Evolutionary conservation across 306 rosid species (phyloP).

Genomic region (Citrullus mucosospermus): DNA sequence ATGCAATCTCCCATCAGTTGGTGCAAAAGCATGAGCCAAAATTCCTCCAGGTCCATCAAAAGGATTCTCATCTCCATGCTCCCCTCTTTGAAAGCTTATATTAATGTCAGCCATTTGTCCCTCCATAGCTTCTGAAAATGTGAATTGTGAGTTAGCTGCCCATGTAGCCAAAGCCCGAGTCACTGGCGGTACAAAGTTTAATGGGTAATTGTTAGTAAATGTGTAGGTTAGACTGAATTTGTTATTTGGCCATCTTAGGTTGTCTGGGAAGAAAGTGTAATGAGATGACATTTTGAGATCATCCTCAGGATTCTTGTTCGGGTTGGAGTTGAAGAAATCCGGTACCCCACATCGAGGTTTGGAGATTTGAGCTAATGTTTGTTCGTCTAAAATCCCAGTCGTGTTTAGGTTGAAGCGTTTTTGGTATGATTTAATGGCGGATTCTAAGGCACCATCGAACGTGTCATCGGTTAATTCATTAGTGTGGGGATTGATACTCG

Average conservation of each 20-base stretch:
- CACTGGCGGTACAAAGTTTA: background rate
- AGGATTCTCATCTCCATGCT: background rate
- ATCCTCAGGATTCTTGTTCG: background rate
- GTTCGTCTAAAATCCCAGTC: constrained; percentile 14
- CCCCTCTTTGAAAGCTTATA: background rate
- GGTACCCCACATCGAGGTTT: constrained; percentile 35
- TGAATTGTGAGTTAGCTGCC: background rate
- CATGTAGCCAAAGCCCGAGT: background rate
- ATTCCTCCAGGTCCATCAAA: background rate
- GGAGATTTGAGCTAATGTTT: constrained; percentile 15
- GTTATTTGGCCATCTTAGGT: background rate
- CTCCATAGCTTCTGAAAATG: background rate
- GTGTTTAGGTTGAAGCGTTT: constrained; percentile 1
- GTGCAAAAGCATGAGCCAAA: background rate
- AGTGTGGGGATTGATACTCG: background rate
- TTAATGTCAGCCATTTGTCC: background rate
- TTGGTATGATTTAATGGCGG: constrained; percentile 30
- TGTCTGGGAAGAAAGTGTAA: background rate
- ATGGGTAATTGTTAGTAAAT: background rate
- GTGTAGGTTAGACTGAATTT: constrained; percentile 1
- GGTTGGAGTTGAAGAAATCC: constrained; percentile 8
- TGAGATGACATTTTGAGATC: background rate
- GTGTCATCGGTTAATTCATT: background rate
- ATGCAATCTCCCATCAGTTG: background rate
- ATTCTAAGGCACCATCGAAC: constrained; percentile 18